phyloP scores from a whole-genome alignment of 768 basidiomycete species.

The Baorangia bicolor region DNA sequence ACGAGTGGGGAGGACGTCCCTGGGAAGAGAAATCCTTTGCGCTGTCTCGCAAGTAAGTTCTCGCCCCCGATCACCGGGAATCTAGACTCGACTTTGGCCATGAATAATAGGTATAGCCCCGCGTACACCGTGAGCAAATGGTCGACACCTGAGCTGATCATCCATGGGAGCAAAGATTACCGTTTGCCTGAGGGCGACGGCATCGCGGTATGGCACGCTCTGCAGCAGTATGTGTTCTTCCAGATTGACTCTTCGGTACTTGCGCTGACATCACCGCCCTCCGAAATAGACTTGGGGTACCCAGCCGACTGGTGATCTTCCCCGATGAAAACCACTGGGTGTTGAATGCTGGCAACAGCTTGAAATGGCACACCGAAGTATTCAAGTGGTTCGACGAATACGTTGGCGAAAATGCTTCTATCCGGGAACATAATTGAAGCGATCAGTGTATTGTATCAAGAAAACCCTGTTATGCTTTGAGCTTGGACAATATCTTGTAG shows the following conservation, averaged over 20 bases:
- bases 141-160: constrained; percentile 80
- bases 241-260: neutral
- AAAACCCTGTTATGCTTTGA: neutral
- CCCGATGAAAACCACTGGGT: constrained; percentile 96
- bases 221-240: constrained; percentile 64
- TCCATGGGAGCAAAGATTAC: constrained; percentile 89
- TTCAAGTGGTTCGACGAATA: constrained; percentile 85
- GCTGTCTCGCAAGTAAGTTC: constrained; percentile 53
- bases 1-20: constrained; percentile 82
- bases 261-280: neutral
- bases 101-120: constrained; percentile 61
- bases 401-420: constrained; percentile 39
- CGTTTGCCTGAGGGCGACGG: constrained; percentile 84
- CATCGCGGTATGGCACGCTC: constrained; percentile 79
- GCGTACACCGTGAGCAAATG: constrained; percentile 79
- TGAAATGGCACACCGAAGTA: constrained; percentile 96
- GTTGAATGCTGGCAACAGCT: constrained; percentile 73
- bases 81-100: neutral
- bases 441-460: neutral
- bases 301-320: constrained; percentile 79
- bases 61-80: neutral
- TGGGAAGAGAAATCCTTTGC: constrained; percentile 63
- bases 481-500: neutral
- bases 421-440: constrained; percentile 13
- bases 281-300: constrained; percentile 56